phyloP scores from a whole-genome alignment of 345 rosid genomes.

The Euclidium syriacum region DNA sequence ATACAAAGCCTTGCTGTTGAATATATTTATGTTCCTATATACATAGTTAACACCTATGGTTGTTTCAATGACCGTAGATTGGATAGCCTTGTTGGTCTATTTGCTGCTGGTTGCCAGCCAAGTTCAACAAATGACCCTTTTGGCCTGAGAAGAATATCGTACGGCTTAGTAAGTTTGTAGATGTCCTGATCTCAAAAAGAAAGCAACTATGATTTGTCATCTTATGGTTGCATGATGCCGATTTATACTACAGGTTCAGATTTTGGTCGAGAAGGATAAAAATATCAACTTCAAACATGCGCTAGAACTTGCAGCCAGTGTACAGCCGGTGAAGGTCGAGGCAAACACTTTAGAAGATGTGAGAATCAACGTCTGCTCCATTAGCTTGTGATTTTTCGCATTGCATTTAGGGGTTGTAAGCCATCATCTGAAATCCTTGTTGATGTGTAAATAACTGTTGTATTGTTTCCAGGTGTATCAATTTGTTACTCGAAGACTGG shows the following conservation, averaged over 20 bases:
- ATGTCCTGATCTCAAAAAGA: not conserved
- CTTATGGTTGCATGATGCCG: slow-evolving; percentile 7
- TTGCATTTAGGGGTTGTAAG: not conserved
- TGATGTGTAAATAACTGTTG: not conserved
- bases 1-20: not conserved
- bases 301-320: slow-evolving; percentile 65
- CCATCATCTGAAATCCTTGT: slow-evolving; percentile 4
- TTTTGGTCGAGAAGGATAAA: slow-evolving; percentile 72
- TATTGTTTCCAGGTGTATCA: slow-evolving; percentile 49
- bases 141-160: slow-evolving; percentile 91
- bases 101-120: slow-evolving; percentile 98
- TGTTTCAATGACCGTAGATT: slow-evolving; percentile 43
- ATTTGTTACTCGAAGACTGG: slow-evolving; percentile 85
- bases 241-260: slow-evolving; percentile 59
- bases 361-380: slow-evolving; percentile 32
- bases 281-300: slow-evolving; percentile 57
- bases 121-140: slow-evolving; percentile 90
- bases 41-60: not conserved
- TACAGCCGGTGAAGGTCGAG: slow-evolving; percentile 67
- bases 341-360: slow-evolving; percentile 58
- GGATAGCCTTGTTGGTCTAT: slow-evolving; percentile 92
- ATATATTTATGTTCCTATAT: not conserved
- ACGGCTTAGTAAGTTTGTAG: slow-evolving; percentile 74
- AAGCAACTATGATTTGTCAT: not conserved
- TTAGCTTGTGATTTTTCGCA: not conserved